phyloP scores from a whole-genome alignment of 805 yeast species.

The Groenewaldozyma salmanticensis region DNA sequence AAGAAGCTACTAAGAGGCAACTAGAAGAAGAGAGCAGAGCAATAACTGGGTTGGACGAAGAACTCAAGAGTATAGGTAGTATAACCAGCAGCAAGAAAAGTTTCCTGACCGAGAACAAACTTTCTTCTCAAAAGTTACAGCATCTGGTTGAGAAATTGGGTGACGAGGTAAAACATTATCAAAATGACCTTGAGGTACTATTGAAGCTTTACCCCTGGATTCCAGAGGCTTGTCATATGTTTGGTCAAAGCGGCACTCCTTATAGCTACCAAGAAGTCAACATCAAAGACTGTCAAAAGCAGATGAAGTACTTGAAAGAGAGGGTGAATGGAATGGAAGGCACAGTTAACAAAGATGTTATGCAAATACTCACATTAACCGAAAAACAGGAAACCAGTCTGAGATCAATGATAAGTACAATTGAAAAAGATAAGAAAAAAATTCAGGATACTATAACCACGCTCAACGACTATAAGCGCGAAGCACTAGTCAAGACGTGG shows the following conservation, averaged over 20 bases:
- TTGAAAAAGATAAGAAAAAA: constrained; percentile 80
- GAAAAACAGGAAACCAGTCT: constrained; percentile 77
- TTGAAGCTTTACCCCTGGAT: constrained; percentile 63
- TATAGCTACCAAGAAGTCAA: constrained; percentile 31
- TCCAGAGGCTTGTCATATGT: constrained; percentile 43
- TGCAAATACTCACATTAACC: constrained; percentile 85
- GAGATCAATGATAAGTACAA: constrained; percentile 71
- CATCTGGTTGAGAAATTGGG: constrained; percentile 23
- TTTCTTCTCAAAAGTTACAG: constrained; percentile 20
- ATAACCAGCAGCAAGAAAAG: constrained; percentile 17
- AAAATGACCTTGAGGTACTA: constrained; percentile 34
- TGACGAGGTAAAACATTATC: constrained; percentile 10
- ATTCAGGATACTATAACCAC: constrained; percentile 80
- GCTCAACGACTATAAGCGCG: constrained; percentile 74
- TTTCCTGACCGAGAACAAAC: constrained; percentile 20
- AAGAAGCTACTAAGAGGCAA: constrained; percentile 22
- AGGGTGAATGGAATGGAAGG: constrained; percentile 62
- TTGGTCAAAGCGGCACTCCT: constrained; percentile 26
- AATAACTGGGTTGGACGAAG: constrained; percentile 64
- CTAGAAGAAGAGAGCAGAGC: constrained; percentile 46
- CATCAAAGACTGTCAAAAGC: constrained; percentile 50
- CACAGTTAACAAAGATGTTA: constrained; percentile 74
- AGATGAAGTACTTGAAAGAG: constrained; percentile 46
- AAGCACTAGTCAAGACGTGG: constrained; percentile 77
- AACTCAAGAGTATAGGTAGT: constrained; percentile 43